Evolutionary conservation across 805 yeast species (phyloP).

Genomic region (Candida ascalaphidarum): DNA sequence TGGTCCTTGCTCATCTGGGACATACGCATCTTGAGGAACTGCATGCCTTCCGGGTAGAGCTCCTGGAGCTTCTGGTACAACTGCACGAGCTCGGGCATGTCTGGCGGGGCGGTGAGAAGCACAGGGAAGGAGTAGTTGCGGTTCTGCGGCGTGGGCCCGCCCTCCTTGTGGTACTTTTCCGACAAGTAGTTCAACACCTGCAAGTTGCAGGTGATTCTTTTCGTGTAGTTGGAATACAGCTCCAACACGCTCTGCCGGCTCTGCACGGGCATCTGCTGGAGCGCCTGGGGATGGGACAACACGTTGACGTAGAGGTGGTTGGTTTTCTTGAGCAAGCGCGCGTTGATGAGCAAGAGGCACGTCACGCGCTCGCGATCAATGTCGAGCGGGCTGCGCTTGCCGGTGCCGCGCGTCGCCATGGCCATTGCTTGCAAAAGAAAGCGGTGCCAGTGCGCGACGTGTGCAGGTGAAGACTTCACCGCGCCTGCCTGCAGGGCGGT

Average conservation of each 20-base stretch:
- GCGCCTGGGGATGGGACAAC: conserved; percentile 24
- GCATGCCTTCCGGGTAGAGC: conserved; percentile 48
- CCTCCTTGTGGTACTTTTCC: conserved; percentile 27
- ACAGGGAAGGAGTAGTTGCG: conserved; percentile 30
- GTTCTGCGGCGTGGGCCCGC: conserved; percentile 15
- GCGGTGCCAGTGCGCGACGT: too few relatives aligned
- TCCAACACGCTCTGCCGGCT: conserved; percentile 21
- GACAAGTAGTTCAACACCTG: conserved; percentile 29
- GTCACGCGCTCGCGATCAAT: conserved; percentile 34
- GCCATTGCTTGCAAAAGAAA: too few relatives aligned
- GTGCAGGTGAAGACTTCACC: too few relatives aligned
- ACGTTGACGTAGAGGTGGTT: conserved; percentile 25
- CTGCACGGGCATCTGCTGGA: conserved; percentile 22
- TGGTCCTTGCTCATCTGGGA: conserved; percentile 28
- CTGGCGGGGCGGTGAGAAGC: conserved; percentile 46
- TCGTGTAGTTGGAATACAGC: conserved; percentile 30
- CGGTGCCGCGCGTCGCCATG: too few relatives aligned
- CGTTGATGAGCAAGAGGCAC: conserved; percentile 31
- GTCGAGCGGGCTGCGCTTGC: conserved; percentile 5
- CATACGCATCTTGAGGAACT: conserved; percentile 25
- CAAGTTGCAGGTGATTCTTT: conserved; percentile 34
- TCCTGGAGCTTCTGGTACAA: conserved; percentile 40
- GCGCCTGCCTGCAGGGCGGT: too few relatives aligned
- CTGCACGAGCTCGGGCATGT: conserved; percentile 43
- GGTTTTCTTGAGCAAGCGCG: conserved; percentile 34